A percentile compares a stretch with the other conserved stretches of the same genome.
phyloP scores from a whole-genome alignment of 2,329 filamentous ascomycete species.

The Fusarium piperis region DNA sequence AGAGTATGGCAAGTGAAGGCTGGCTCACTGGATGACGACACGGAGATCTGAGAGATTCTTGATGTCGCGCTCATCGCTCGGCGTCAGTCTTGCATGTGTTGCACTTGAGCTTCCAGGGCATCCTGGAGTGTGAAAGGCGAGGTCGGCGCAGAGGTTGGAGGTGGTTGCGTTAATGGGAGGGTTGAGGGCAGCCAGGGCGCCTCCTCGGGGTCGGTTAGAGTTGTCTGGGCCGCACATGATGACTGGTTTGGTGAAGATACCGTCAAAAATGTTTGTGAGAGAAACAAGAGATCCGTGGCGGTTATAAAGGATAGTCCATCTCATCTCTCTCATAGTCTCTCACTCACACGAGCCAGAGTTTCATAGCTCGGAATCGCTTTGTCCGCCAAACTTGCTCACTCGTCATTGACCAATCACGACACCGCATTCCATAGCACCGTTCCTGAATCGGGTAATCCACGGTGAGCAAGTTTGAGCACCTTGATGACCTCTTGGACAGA shows the following conservation, averaged over 20 bases:
- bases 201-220: constrained; percentile 54
- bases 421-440: constrained; percentile 24
- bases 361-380: neutral
- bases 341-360: neutral
- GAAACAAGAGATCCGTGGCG: neutral
- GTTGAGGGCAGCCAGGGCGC: constrained; percentile 57
- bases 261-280: neutral
- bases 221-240: constrained; percentile 58
- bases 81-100: constrained; percentile 56
- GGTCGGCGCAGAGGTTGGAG: constrained; percentile 45
- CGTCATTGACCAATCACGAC: constrained; percentile 43
- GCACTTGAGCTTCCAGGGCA: constrained; percentile 49
- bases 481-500: constrained; percentile 26
- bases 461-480: constrained; percentile 44
- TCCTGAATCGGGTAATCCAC: constrained; percentile 41
- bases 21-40: constrained; percentile 57
- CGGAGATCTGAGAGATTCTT: constrained; percentile 41
- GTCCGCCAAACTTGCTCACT: constrained; percentile 33
- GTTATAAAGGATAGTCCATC: neutral
- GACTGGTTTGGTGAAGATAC: neutral
- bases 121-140: constrained; percentile 56
- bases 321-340: constrained; percentile 34
- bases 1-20: no score
- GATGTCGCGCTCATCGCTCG: constrained; percentile 33
- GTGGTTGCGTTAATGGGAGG: constrained; percentile 35